These are phyloP conservation scores for Inosperma sp. DNA, from an alignment of 768 basidiomycete genomes.

Conservation along the genomic window DNA sequence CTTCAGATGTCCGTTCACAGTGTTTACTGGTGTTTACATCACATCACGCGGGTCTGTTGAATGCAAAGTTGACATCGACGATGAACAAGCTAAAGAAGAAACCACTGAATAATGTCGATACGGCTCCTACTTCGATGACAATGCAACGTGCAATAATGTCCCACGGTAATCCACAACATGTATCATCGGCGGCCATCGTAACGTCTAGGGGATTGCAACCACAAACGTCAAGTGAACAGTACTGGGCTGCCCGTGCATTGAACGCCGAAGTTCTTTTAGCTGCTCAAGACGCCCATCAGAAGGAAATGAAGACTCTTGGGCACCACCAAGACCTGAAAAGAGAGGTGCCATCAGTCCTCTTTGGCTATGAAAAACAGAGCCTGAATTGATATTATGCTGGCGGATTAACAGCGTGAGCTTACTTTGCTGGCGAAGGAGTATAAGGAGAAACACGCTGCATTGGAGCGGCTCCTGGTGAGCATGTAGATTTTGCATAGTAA, in stretches of 20 bases:
- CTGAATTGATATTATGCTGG: background rate
- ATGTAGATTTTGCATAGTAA: too few relatives aligned
- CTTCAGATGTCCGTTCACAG: too few relatives aligned
- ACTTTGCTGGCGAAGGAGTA: slow-evolving; percentile 35
- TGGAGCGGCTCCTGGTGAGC: slow-evolving; percentile 53
- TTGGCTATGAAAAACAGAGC: background rate
- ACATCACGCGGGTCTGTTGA: too few relatives aligned
- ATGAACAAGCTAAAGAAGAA: slow-evolving; percentile 5
- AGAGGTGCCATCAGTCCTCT: slow-evolving; percentile 33
- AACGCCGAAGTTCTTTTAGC: slow-evolving; percentile 59
- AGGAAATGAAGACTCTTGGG: slow-evolving; percentile 43
- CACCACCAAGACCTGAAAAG: slow-evolving; percentile 43
- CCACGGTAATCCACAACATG: background rate
- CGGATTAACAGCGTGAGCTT: slow-evolving; percentile 39
- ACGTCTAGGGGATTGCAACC: slow-evolving; percentile 3
- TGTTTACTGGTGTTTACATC: too few relatives aligned
- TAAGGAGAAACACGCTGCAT: slow-evolving; percentile 42
- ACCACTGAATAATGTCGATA: background rate
- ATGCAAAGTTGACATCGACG: too few relatives aligned
- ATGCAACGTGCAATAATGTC: slow-evolving; percentile 3
- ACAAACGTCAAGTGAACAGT: slow-evolving; percentile 41
- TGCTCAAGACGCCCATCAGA: slow-evolving; percentile 43
- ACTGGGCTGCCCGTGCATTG: slow-evolving; percentile 66
- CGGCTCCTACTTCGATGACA: slow-evolving; percentile 6
- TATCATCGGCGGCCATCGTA: background rate